These are phyloP conservation scores for Rhizopogon vesiculosus DNA, from an alignment of 768 basidiomycete genomes.

Conservation along the genomic window DNA sequence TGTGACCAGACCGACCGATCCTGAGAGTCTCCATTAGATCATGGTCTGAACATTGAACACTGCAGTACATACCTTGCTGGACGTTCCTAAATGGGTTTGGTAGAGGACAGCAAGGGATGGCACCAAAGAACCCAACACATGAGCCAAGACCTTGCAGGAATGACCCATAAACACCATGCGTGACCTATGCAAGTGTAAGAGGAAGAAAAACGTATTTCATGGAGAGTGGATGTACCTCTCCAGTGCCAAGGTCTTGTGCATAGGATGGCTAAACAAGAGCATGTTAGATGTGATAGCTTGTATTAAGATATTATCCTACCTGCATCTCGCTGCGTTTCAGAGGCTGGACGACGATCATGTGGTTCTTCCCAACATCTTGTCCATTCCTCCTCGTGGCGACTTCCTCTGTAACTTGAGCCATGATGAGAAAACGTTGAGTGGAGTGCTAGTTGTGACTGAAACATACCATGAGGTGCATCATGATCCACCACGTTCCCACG, in stretches of 20 bases:
- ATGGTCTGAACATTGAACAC: constrained; percentile 1
- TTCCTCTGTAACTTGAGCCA: constrained; percentile 61
- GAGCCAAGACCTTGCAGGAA: constrained; percentile 68
- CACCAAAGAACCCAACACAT: constrained; percentile 63
- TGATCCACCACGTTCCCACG: constrained; percentile 71
- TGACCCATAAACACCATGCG: constrained; percentile 84
- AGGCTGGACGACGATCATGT: constrained; percentile 79
- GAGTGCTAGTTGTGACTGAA: not conserved
- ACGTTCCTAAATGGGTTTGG: constrained; percentile 87
- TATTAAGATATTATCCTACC: constrained; percentile 33
- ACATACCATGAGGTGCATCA: constrained; percentile 55
- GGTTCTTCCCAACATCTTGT: constrained; percentile 20
- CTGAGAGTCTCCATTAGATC: constrained; percentile 33
- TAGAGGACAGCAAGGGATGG: constrained; percentile 78
- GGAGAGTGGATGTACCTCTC: constrained; percentile 34
- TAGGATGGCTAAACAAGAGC: constrained; percentile 67
- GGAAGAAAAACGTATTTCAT: not conserved
- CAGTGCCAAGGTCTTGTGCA: constrained; percentile 80
- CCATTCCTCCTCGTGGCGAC: constrained; percentile 30
- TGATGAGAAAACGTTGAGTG: constrained; percentile 10
- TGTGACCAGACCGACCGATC: constrained; percentile 85
- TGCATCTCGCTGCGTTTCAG: constrained; percentile 86
- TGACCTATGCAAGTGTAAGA: constrained; percentile 40
- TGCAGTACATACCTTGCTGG: constrained; percentile 56
- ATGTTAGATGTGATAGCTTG: not conserved